phyloP scores from a whole-genome alignment of 768 basidiomycete genomes.

The Leucocoprinus sp. region DNA sequence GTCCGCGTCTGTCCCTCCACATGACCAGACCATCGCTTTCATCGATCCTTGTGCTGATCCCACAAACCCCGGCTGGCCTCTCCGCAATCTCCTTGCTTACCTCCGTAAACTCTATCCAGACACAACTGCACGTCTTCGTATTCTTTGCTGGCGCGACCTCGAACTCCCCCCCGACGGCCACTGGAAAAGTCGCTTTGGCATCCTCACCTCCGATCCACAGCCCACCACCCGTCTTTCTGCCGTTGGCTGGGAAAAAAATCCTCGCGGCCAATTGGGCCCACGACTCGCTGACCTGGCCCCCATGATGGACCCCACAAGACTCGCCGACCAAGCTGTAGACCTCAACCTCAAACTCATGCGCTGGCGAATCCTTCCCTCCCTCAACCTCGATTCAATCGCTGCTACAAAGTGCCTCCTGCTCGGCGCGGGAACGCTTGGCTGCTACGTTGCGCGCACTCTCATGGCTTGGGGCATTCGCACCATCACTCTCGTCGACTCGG shows the following conservation, averaged over 20 bases:
- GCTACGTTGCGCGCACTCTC: constrained; percentile 86
- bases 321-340: constrained; percentile 96
- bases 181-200: constrained; percentile 63
- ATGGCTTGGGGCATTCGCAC: constrained; percentile 98
- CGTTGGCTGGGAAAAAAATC: constrained; percentile 96
- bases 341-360: constrained; percentile 96
- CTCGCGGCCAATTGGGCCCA: constrained; percentile 78
- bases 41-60: constrained; percentile 79
- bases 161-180: constrained; percentile 29
- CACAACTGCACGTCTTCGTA: constrained; percentile 39
- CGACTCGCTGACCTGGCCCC: constrained; percentile 86
- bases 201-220: constrained; percentile 18
- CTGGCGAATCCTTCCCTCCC: constrained; percentile 87
- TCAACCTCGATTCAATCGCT: constrained; percentile 85
- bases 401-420: constrained; percentile 75
- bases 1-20: constrained; percentile 33
- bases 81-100: constrained; percentile 86
- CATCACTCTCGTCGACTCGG: constrained; percentile 90
- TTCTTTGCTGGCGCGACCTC: constrained; percentile 73
- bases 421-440: constrained; percentile 94
- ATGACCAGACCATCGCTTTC: constrained; percentile 47
- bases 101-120: constrained; percentile 54
- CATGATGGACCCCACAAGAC: constrained; percentile 92
- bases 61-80: constrained; percentile 81
- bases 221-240: constrained; percentile 41